Conservation (phyloP, 371 early-diverging fungal genomes). For the Mortierella sp. region DNA sequence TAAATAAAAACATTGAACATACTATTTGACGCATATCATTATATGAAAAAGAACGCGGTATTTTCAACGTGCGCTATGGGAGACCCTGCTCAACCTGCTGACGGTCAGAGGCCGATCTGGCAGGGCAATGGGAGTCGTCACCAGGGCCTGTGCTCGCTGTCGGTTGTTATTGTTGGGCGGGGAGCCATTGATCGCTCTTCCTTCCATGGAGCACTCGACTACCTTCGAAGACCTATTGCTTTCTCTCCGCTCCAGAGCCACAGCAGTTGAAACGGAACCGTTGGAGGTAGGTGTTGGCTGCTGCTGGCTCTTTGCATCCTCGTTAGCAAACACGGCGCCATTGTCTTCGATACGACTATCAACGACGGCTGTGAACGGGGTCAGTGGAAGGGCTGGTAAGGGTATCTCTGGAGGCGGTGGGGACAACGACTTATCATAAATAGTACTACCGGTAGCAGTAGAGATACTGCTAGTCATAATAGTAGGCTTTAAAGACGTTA, state of each 20-base stretch:
- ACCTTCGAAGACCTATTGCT: background rate
- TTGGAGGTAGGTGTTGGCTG: background rate
- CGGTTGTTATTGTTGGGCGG: background rate
- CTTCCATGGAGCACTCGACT: slow-evolving; percentile 2
- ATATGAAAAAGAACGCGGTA: background rate
- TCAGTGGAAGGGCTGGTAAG: slow-evolving; percentile 8
- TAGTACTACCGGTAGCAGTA: too few species aligned
- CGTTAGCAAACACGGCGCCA: background rate
- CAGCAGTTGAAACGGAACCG: background rate
- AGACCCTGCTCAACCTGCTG: background rate
- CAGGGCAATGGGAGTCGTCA: background rate
- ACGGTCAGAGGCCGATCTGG: slow-evolving; percentile 9
- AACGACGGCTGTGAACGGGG: slow-evolving; percentile 12
- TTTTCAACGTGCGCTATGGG: background rate
- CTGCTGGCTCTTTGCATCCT: background rate
- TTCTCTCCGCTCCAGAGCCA: background rate
- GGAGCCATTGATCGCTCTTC: background rate
- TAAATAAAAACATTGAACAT: too few species aligned
- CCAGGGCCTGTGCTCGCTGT: background rate
- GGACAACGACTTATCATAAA: too few species aligned
- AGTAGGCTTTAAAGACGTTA: slow-evolving; percentile 2
- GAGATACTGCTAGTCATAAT: too few species aligned
- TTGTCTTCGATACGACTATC: background rate
- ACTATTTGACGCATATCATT: too few species aligned
- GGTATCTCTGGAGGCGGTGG: slow-evolving; percentile 28